These are phyloP conservation scores for Claviceps sp. DNA, from an alignment of 2,329 filamentous ascomycete species.

Conservation along the genomic window DNA sequence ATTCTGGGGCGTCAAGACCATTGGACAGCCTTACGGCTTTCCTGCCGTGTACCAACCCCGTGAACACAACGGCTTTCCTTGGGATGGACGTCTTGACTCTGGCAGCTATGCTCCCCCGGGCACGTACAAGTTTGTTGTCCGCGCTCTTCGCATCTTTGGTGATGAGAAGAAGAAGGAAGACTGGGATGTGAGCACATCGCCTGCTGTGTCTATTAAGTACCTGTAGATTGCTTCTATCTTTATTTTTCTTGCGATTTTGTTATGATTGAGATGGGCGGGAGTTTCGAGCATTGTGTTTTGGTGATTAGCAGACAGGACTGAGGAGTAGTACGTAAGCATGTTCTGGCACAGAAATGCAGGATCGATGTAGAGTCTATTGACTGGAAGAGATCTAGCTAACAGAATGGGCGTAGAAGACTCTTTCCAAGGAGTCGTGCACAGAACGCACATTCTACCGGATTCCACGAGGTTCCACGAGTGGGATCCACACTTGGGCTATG, in stretches of 20 bases:
- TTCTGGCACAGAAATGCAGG: too few relatives aligned
- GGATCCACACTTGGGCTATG: too few relatives aligned
- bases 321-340: too few relatives aligned
- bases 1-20: slow-evolving; percentile 23
- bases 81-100: slow-evolving; percentile 33
- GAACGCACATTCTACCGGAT: too few relatives aligned
- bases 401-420: too few relatives aligned
- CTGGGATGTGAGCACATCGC: slow-evolving; percentile 31
- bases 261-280: too few relatives aligned
- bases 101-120: slow-evolving; percentile 35
- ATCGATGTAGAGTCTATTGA: too few relatives aligned
- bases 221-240: neutral
- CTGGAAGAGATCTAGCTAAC: too few relatives aligned
- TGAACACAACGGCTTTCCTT: slow-evolving; percentile 15
- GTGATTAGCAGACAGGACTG: neutral
- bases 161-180: slow-evolving; percentile 28
- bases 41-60: slow-evolving; percentile 23
- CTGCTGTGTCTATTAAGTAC: slow-evolving; percentile 33
- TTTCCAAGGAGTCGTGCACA: too few relatives aligned
- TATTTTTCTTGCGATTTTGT: too few relatives aligned
- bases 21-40: slow-evolving; percentile 30
- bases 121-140: slow-evolving; percentile 34
- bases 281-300: neutral
- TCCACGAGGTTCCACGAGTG: too few relatives aligned
- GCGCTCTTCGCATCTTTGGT: slow-evolving; percentile 38